Evolutionary conservation across 345 rosid genomes (phyloP).

Genomic region (Sonneratia alba): DNA sequence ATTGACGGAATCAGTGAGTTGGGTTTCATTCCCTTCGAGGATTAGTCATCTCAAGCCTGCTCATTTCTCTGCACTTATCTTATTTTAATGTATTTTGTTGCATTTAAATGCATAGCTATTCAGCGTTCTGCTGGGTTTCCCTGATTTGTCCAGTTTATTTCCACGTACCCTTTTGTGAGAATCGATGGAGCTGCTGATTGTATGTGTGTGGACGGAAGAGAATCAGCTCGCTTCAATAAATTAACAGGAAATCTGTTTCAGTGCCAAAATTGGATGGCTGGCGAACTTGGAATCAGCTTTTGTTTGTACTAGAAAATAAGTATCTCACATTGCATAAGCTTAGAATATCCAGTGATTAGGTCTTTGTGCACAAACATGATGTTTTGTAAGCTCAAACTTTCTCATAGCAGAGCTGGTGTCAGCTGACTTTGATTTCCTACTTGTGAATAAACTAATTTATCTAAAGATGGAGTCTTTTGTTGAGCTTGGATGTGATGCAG

Average conservation of each 20-base stretch:
- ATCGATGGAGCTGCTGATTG: background rate
- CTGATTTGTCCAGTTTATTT: background rate
- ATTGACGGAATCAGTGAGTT: slow-evolving; percentile 75
- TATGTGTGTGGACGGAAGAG: background rate
- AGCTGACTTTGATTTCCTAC: background rate
- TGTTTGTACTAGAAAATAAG: background rate
- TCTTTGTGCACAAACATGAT: background rate
- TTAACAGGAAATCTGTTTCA: background rate
- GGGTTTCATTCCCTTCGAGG: slow-evolving; percentile 8
- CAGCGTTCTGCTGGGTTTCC: background rate
- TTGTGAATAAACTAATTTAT: background rate
- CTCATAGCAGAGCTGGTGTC: background rate
- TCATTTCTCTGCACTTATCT: background rate
- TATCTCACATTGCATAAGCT: background rate
- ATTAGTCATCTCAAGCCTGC: background rate
- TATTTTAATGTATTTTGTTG: background rate
- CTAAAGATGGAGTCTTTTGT: background rate
- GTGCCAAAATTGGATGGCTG: background rate
- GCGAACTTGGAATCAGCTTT: background rate
- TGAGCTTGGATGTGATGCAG: background rate
- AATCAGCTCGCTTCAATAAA: background rate
- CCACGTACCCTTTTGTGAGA: background rate
- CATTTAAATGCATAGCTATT: background rate
- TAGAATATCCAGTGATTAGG: background rate
- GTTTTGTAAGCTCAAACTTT: background rate